Conservation (phyloP, 1,284 basidiomycete genomes). For the Sporisorium scitamineum region DNA sequence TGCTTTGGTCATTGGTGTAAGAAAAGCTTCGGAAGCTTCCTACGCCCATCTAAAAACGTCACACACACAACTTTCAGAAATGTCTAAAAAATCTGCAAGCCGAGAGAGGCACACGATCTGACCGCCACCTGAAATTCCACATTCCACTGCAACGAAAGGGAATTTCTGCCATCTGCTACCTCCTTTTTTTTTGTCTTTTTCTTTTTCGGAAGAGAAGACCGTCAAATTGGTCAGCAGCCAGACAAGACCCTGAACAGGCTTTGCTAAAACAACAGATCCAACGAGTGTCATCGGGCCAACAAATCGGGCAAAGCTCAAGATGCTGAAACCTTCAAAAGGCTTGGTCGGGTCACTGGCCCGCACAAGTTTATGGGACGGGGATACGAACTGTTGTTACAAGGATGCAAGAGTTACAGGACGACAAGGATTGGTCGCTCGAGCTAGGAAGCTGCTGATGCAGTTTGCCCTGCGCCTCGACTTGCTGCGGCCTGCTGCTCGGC, state of each 20-base stretch:
- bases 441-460: slow-evolving; percentile 19
- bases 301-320: not conserved
- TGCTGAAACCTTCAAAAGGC: too few relatives aligned
- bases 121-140: slow-evolving; percentile 18
- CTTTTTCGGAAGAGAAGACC: not conserved
- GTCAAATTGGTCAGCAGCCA: slow-evolving; percentile 33
- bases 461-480: slow-evolving; percentile 14
- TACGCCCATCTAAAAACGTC: not conserved
- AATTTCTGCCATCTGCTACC: slow-evolving; percentile 15
- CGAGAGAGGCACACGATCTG: slow-evolving; percentile 13
- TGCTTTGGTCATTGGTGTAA: not conserved
- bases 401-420: not conserved
- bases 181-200: not conserved
- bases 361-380: not conserved
- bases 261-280: slow-evolving; percentile 13
- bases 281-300: slow-evolving; percentile 12
- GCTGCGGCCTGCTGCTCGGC: slow-evolving; percentile 36
- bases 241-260: slow-evolving; percentile 16
- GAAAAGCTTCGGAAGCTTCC: slow-evolving; percentile 1
- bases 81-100: slow-evolving; percentile 7
- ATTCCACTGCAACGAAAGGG: too few relatives aligned
- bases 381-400: slow-evolving; percentile 8
- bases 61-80: slow-evolving; percentile 6
- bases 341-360: not conserved
- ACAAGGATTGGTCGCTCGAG: not conserved